Percentiles rank a stretch among this genome's conserved stretches.
These are phyloP conservation scores for Jatropha podagrica DNA, from an alignment of 441 rosid species.

Conservation along the genomic window DNA sequence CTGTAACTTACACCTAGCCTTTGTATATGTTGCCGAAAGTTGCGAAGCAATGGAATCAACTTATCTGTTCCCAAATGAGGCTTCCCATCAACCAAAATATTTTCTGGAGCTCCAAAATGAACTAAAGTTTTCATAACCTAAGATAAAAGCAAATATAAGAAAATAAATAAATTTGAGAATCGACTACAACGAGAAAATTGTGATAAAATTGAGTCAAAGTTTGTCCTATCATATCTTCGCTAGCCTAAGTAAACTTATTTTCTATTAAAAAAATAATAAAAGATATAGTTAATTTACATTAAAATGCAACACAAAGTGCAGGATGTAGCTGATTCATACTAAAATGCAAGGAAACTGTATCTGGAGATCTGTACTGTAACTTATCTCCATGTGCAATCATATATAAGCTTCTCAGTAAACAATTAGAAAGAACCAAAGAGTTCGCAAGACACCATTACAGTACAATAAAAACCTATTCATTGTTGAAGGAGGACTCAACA, in stretches of 20 bases:
- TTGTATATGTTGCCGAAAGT: constrained; percentile 80
- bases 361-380: too few species aligned
- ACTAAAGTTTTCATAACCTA: constrained; percentile 92
- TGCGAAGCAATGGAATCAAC: constrained; percentile 77
- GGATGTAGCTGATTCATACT: too few species aligned
- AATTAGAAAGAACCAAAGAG: background rate
- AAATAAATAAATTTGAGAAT: constrained; percentile 12
- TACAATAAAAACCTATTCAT: background rate
- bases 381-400: too few species aligned
- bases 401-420: too few species aligned
- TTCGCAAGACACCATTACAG: background rate
- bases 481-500: background rate
- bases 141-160: constrained; percentile 21
- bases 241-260: background rate
- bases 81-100: constrained; percentile 81
- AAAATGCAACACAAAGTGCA: too few species aligned
- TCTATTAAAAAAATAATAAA: too few species aligned
- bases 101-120: constrained; percentile 88
- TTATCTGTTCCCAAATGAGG: constrained; percentile 96
- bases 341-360: too few species aligned
- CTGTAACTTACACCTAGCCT: constrained; percentile 61
- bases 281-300: too few species aligned
- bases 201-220: background rate
- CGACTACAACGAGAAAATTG: background rate
- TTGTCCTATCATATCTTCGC: background rate